phyloP scores from a whole-genome alignment of 2,329 filamentous ascomycete genomes.

The Ceratocystis alfenasii region DNA sequence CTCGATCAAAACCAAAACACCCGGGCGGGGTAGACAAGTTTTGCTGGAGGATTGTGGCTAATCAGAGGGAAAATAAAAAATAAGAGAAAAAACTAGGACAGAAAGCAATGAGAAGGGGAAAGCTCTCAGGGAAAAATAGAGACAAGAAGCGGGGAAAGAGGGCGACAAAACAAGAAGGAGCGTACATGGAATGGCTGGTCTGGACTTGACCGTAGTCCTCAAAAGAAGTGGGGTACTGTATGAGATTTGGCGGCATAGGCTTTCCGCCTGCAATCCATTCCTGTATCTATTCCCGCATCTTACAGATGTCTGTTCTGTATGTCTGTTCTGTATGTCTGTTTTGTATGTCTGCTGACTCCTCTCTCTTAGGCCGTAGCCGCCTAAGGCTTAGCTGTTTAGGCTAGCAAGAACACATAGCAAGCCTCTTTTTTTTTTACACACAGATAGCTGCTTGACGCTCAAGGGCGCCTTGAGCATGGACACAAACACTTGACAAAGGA shows the following conservation, averaged over 20 bases:
- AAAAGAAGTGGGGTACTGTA: not conserved
- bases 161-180: slow-evolving; percentile 2
- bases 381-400: too few species aligned
- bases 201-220: not conserved
- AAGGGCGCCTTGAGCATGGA: not conserved
- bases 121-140: not conserved
- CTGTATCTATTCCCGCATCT: not conserved
- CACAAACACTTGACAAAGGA: not conserved
- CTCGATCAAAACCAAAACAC: not conserved
- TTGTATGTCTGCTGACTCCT: not conserved
- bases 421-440: not conserved
- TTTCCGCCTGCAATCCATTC: slow-evolving; percentile 2
- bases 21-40: not conserved
- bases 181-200: not conserved
- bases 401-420: too few species aligned
- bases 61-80: not conserved
- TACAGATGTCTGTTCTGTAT: not conserved
- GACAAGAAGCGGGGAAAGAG: slow-evolving; percentile 7
- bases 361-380: too few species aligned
- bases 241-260: not conserved
- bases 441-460: not conserved
- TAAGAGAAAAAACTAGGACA: not conserved
- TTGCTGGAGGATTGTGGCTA: slow-evolving; percentile 3
- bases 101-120: not conserved
- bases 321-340: not conserved